Conservation (phyloP, 371 early-diverging fungal genomes). For the Quaeritorhiza haematococci region DNA sequence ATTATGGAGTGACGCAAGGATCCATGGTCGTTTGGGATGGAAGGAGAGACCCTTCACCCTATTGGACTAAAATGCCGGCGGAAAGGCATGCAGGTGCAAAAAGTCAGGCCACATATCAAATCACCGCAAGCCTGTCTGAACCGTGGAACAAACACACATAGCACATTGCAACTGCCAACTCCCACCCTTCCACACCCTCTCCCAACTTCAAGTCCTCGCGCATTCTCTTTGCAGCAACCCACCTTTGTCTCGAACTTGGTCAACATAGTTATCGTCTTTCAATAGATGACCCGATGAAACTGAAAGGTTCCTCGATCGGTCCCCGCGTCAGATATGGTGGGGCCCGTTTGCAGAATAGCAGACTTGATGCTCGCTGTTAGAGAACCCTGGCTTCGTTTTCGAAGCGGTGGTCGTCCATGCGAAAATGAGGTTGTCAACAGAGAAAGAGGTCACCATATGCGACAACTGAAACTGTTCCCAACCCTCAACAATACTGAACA, state of each 20-base stretch:
- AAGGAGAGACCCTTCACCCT: constrained; percentile 97
- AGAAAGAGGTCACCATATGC: too few relatives aligned
- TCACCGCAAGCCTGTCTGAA: not conserved
- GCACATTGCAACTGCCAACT: not conserved
- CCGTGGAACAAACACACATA: not conserved
- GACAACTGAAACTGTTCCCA: too few relatives aligned
- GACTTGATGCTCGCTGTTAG: too few relatives aligned
- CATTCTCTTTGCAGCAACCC: not conserved
- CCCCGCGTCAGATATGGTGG: too few relatives aligned
- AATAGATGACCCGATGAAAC: too few relatives aligned
- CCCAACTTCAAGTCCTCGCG: not conserved
- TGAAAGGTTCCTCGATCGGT: too few relatives aligned
- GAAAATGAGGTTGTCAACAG: too few relatives aligned
- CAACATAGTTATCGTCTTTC: constrained; percentile 31
- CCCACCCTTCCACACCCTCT: not conserved
- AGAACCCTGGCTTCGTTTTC: too few relatives aligned
- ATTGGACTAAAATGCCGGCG: constrained; percentile 56
- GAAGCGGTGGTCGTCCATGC: too few relatives aligned
- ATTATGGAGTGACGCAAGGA: constrained; percentile 95
- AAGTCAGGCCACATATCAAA: not conserved
- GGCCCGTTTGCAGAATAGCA: too few relatives aligned
- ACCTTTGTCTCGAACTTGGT: constrained; percentile 91
- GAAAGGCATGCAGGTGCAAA: not conserved
- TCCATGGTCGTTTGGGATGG: constrained; percentile 97
- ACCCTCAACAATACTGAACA: too few relatives aligned